Evolutionary conservation across 2,329 filamentous ascomycete species (phyloP), one percentile per base, ranked within the genome.

Genomic region (Diaporthe longicolla): DNA sequence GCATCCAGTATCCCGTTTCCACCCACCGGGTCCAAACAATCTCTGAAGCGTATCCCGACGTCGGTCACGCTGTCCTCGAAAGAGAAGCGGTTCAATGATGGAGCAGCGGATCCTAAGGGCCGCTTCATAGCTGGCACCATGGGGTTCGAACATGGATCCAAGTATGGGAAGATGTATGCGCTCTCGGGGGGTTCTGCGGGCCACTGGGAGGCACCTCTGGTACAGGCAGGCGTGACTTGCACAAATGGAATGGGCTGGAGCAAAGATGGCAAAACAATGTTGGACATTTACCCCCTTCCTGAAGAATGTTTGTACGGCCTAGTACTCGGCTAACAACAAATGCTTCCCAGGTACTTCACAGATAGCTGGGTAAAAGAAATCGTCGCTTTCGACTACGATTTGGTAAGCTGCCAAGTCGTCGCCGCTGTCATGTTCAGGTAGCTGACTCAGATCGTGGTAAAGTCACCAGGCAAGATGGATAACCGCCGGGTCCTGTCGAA

Each of bases 61-160:
- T 13, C 54, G 19, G 54, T 57, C 54, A 57, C 54, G 17, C 54
- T 57, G 9, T 19, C 29, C 17, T 35, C 54, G 29, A 57, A 57
- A 5, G 54, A 57, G 6, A 57, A 57, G 19, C 54, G 54, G 19
- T 57, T 57, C 54, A 57, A 57, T 19, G 54, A 57, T 57, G 54
- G 54, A 10, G 29, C 54, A 6, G 54, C 35, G 8, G 54, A 57
- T 35, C 54, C 54, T 10, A 57, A 15, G 29, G 54, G 54, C 0
- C 54, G 54, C 54, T 57, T 57, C 19, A n/a, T 57, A 35, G 29
- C 54, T 57, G 54, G 54, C 2, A 57, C 54, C 29, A 57, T 57
- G 54, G 54, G 54, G 8, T 35, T 57, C 10, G 54, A 57, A n/a
- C 54, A 57, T 35, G 54, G 54, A 13, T 57, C 54, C 7, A 57